Conservation (phyloP, 2,329 filamentous ascomycete species). For the Aspergillus spinulosporus region DNA sequence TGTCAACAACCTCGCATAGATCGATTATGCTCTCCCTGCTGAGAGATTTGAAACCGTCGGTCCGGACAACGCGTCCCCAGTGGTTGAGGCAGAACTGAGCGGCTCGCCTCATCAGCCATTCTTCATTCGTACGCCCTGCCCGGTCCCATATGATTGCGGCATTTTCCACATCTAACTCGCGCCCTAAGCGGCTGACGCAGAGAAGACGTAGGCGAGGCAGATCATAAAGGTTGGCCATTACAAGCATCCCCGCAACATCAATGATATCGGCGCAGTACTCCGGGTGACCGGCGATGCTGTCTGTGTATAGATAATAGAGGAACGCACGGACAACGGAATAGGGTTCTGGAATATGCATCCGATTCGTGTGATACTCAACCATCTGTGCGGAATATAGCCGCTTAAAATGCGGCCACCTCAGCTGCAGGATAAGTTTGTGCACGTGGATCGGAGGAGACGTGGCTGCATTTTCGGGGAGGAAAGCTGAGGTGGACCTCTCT, state of each 20-base stretch:
- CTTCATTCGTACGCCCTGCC: slow-evolving; percentile 83
- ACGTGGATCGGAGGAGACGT: slow-evolving; percentile 88
- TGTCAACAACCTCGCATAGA: slow-evolving; percentile 88
- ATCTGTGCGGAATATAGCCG: slow-evolving; percentile 91
- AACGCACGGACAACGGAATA: slow-evolving; percentile 94
- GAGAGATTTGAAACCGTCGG: slow-evolving; percentile 78
- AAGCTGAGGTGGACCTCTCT: slow-evolving; percentile 31
- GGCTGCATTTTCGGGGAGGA: slow-evolving; percentile 37
- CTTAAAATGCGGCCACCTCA: slow-evolving; percentile 95
- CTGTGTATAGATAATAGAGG: slow-evolving; percentile 93
- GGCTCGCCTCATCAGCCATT: slow-evolving; percentile 87
- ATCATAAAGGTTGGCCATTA: slow-evolving; percentile 98
- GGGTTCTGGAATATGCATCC: slow-evolving; percentile 96
- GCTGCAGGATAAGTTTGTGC: slow-evolving; percentile 89
- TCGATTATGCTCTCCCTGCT: slow-evolving; percentile 80
- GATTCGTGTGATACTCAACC: slow-evolving; percentile 94
- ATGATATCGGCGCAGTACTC: slow-evolving; percentile 65
- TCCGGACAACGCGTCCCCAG: slow-evolving; percentile 92
- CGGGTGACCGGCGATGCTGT: slow-evolving; percentile 70
- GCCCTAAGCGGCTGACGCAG: slow-evolving; percentile 84
- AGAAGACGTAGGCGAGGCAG: slow-evolving; percentile 89
- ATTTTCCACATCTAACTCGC: slow-evolving; percentile 90
- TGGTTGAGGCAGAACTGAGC: slow-evolving; percentile 87
- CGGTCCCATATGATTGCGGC: slow-evolving; percentile 97
- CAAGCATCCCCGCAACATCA: slow-evolving; percentile 88